phyloP scores from a whole-genome alignment of 2,329 filamentous ascomycete species.

The Mycosphaerella sp. region DNA sequence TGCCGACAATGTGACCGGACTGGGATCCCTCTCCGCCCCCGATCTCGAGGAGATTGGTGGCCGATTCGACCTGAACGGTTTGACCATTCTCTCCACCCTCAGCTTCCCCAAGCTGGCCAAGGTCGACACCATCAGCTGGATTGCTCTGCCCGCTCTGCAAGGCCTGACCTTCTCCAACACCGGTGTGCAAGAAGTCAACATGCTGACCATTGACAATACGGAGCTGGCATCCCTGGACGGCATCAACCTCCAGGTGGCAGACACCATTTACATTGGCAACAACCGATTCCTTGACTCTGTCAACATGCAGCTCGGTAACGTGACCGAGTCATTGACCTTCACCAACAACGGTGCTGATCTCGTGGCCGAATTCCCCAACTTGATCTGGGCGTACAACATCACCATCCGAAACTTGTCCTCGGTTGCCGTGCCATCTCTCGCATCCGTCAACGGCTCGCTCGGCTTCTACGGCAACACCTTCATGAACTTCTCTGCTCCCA shows the following conservation, averaged over 20 bases:
- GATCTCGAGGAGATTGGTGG: constrained; percentile 61
- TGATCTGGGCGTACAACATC: constrained; percentile 71
- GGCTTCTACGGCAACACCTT: constrained; percentile 79
- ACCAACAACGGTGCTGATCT: constrained; percentile 72
- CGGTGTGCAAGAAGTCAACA: constrained; percentile 60
- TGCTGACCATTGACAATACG: constrained; percentile 77
- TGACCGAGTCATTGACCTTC: constrained; percentile 64
- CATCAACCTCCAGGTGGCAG: constrained; percentile 69
- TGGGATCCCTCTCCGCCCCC: constrained; percentile 58
- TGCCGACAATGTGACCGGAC: constrained; percentile 49
- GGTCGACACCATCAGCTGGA: constrained; percentile 63
- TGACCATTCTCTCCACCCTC: constrained; percentile 63
- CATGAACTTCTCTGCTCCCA: constrained; percentile 54
- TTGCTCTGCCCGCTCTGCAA: constrained; percentile 61
- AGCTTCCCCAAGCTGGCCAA: constrained; percentile 58
- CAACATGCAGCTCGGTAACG: constrained; percentile 69
- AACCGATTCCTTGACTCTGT: constrained; percentile 73
- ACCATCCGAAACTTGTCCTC: constrained; percentile 73
- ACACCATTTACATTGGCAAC: constrained; percentile 78
- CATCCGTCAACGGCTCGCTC: constrained; percentile 67
- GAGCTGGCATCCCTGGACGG: constrained; percentile 70
- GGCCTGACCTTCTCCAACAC: constrained; percentile 51
- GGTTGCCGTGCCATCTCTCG: constrained; percentile 66
- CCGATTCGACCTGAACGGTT: constrained; percentile 60
- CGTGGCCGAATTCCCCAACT: constrained; percentile 66